These are phyloP conservation scores for Alternaria incomplexa DNA, from an alignment of 2,329 filamentous ascomycete genomes.

Conservation along the genomic window DNA sequence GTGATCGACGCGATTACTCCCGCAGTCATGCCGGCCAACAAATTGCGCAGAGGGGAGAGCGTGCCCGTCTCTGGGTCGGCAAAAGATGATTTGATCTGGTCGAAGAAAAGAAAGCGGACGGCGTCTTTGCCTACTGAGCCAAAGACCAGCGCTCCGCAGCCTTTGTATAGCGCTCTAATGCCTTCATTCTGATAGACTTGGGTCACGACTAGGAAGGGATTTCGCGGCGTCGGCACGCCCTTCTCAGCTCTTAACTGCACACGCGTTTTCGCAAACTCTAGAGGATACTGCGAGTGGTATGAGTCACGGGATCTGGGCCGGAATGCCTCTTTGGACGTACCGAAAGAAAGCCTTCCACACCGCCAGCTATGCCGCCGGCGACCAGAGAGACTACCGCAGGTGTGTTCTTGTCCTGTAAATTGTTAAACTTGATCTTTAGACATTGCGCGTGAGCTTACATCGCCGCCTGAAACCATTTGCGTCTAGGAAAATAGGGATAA, in stretches of 20 bases:
- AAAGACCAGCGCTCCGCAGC: slow-evolving; percentile 65
- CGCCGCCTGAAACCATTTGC: slow-evolving; percentile 41
- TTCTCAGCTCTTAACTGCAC: slow-evolving; percentile 61
- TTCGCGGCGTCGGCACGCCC: slow-evolving; percentile 55
- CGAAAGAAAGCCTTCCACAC: slow-evolving; percentile 47
- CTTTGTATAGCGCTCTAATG: slow-evolving; percentile 65
- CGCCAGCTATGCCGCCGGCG: slow-evolving; percentile 49
- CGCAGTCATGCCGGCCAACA: slow-evolving; percentile 69
- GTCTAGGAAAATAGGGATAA: not conserved
- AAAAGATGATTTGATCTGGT: slow-evolving; percentile 66
- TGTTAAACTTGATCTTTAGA: not conserved
- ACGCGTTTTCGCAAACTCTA: slow-evolving; percentile 72
- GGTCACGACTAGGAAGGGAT: slow-evolving; percentile 64
- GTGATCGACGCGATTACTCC: slow-evolving; percentile 67
- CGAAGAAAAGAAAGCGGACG: slow-evolving; percentile 70
- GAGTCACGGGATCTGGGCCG: slow-evolving; percentile 12
- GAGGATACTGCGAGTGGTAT: slow-evolving; percentile 57
- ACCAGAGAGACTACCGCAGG: slow-evolving; percentile 47
- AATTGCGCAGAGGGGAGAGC: slow-evolving; percentile 61
- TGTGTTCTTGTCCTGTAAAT: slow-evolving; percentile 43
- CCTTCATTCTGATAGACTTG: slow-evolving; percentile 64
- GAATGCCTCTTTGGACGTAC: slow-evolving; percentile 21
- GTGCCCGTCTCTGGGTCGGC: slow-evolving; percentile 62
- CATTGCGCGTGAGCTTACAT: slow-evolving; percentile 18
- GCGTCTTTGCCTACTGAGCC: slow-evolving; percentile 70